phyloP scores from a whole-genome alignment of 305 asterid species.

The Fraxinus angustifolia region DNA sequence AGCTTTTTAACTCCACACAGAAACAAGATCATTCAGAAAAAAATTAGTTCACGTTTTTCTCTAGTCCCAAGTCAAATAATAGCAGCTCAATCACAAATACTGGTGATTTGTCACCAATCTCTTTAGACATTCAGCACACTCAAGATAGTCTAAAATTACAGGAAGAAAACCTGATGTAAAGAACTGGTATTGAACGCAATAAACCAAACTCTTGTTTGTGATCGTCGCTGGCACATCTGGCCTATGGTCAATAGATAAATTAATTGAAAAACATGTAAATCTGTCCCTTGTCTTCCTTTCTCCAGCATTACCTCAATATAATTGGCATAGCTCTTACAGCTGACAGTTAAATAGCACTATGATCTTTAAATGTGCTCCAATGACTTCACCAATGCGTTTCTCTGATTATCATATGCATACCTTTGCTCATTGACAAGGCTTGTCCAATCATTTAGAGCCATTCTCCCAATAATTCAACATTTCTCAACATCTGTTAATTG shows the following conservation, averaged over 20 bases:
- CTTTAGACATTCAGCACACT: neutral
- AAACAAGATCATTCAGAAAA: neutral
- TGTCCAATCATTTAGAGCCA: neutral
- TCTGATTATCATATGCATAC: neutral
- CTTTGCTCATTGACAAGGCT: neutral
- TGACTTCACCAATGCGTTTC: neutral
- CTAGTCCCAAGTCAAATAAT: neutral
- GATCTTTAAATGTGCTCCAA: neutral
- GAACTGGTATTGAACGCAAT: neutral
- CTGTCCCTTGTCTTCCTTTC: neutral
- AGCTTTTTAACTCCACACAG: neutral
- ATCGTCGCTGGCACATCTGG: neutral
- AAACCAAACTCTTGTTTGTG: neutral
- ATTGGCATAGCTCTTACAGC: slow-evolving; percentile 2
- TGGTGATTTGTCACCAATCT: neutral
- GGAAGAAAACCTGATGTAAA: neutral
- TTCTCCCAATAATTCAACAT: neutral
- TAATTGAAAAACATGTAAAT: slow-evolving; percentile 15
- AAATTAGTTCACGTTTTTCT: neutral
- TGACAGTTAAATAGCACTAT: neutral
- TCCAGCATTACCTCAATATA: slow-evolving; percentile 4
- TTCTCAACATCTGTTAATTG: neutral
- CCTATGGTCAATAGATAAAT: neutral
- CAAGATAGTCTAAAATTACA: neutral
- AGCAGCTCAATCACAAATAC: neutral